Percentiles rank a stretch among this genome's conserved stretches.
Conservation (phyloP, 306 rosid genomes). For the Ammopiptanthus mongolicus region DNA sequence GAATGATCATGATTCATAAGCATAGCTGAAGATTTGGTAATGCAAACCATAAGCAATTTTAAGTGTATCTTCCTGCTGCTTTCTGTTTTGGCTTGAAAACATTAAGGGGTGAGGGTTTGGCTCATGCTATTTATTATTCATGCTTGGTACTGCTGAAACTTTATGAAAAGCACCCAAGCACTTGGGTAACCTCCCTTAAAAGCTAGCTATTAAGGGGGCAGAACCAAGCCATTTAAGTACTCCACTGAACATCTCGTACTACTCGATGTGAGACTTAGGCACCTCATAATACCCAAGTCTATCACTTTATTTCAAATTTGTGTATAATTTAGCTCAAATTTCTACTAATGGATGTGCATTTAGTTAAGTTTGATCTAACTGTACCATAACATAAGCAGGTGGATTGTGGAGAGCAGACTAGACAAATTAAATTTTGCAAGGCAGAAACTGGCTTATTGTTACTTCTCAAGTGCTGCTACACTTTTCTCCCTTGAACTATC, state of each 20-base stretch:
- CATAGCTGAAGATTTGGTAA: not conserved
- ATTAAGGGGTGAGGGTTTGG: not conserved
- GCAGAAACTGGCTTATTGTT: conserved; percentile 70
- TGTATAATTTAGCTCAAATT: not conserved
- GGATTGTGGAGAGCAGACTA: conserved; percentile 56
- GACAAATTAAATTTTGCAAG: conserved; percentile 82
- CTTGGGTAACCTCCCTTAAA: too few species aligned
- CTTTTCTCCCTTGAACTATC: conserved; percentile 53
- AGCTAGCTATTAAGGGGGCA: too few species aligned
- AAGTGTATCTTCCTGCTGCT: not conserved
- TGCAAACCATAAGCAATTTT: not conserved
- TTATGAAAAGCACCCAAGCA: too few species aligned
- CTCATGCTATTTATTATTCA: not conserved
- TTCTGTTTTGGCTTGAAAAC: conserved; percentile 4
- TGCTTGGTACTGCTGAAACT: not conserved
- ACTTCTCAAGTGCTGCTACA: conserved; percentile 63
- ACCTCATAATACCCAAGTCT: too few species aligned
- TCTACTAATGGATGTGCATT: not conserved
- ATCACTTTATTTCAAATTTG: too few species aligned
- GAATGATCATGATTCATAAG: not conserved
- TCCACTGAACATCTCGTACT: too few species aligned
- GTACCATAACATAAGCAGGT: conserved; percentile 40
- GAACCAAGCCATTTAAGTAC: too few species aligned
- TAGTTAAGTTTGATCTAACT: conserved; percentile 5
- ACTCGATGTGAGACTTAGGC: too few species aligned